These are phyloP conservation scores for Hawksworthiomyces lignivorus DNA, from an alignment of 2,329 filamentous ascomycete species.

Conservation along the genomic window DNA sequence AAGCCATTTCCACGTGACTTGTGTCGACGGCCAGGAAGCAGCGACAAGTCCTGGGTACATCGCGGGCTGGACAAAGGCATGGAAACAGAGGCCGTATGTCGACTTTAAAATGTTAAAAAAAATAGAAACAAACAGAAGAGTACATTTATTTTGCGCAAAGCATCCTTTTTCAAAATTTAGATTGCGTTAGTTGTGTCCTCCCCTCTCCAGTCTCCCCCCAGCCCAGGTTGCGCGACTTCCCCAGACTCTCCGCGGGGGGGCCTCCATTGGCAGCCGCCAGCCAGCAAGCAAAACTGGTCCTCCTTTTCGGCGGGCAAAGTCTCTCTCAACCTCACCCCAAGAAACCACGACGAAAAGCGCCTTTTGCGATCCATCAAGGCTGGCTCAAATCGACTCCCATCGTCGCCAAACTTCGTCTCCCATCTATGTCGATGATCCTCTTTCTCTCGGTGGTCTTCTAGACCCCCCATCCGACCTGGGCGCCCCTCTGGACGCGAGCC, in stretches of 20 bases:
- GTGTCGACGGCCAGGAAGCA: no score
- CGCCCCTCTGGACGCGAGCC: slow-evolving; percentile 43
- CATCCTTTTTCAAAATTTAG: no score
- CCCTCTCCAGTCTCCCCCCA: neutral
- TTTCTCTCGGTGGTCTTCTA: slow-evolving; percentile 44
- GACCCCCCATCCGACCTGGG: slow-evolving; percentile 35
- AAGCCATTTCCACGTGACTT: no score
- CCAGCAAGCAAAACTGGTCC: slow-evolving; percentile 13
- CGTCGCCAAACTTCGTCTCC: slow-evolving; percentile 29
- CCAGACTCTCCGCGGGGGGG: neutral
- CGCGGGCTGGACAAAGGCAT: no score
- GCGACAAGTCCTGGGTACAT: no score
- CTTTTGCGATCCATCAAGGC: slow-evolving; percentile 44
- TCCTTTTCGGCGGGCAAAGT: slow-evolving; percentile 11
- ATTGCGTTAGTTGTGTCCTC: no score
- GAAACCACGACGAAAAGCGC: slow-evolving; percentile 31
- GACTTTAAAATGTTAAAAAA: no score
- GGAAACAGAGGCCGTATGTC: no score
- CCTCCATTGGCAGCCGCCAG: neutral
- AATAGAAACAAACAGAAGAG: no score
- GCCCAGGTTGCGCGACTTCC: no score
- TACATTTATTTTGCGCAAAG: no score
- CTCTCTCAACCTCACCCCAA: slow-evolving; percentile 16
- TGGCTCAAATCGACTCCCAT: slow-evolving; percentile 34
- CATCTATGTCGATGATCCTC: slow-evolving; percentile 48